phyloP scores from a whole-genome alignment of 164 flowering plant genomes.

The Tinospora cordifolia region DNA sequence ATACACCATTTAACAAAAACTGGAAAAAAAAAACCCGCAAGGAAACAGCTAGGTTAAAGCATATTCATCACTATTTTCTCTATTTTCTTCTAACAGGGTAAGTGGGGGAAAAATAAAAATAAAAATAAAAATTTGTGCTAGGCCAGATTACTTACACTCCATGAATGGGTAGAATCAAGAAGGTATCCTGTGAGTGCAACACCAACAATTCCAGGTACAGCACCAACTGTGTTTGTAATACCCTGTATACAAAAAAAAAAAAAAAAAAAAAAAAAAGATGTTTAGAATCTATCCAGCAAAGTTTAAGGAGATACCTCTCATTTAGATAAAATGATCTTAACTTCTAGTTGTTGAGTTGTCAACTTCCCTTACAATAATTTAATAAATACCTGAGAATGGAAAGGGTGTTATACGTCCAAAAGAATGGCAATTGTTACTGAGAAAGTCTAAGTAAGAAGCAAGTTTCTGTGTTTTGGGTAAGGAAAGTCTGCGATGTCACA shows the following conservation, averaged over 20 bases:
- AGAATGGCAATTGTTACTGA: neutral
- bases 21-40: neutral
- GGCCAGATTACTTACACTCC: constrained; percentile 67
- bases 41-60: neutral
- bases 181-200: constrained; percentile 91
- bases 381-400: neutral
- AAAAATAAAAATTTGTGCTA: neutral
- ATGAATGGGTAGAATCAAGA: constrained; percentile 91
- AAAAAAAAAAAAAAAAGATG: neutral
- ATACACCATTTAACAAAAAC: neutral
- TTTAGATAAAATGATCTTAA: neutral
- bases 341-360: no score
- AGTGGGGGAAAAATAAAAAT: neutral
- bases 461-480: neutral
- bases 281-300: neutral
- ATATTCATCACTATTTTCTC: neutral
- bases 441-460: neutral
- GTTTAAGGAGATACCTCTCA: neutral
- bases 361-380: neutral
- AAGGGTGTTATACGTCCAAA: neutral
- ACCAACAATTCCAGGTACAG: constrained; percentile 91
- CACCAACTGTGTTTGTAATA: constrained; percentile 94
- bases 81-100: no score
- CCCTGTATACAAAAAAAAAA: constrained; percentile 40
- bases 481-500: neutral